phyloP scores from a whole-genome alignment of 768 basidiomycete genomes.

The Aureoboletus auriporus region DNA sequence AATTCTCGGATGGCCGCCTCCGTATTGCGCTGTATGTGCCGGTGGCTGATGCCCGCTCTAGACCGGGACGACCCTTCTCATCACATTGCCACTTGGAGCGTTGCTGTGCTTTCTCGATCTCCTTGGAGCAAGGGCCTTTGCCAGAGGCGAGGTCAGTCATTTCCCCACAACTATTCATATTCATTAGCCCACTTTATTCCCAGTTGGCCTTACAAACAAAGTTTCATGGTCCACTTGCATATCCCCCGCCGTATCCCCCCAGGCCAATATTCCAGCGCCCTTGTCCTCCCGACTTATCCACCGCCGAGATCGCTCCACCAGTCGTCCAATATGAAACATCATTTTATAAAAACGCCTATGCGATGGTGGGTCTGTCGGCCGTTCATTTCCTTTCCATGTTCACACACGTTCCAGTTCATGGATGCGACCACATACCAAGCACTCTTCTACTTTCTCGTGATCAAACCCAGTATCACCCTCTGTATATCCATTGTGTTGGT shows the following conservation, averaged over 20 bases:
- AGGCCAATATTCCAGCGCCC: conserved; percentile 71
- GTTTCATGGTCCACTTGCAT: conserved; percentile 66
- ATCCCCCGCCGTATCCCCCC: conserved; percentile 61
- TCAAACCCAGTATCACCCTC: conserved; percentile 79
- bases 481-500: conserved; percentile 54
- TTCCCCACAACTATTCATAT: not conserved
- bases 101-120: conserved; percentile 75
- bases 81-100: conserved; percentile 74
- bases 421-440: conserved; percentile 82
- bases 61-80: conserved; percentile 77
- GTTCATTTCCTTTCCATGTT: not conserved
- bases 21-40: conserved; percentile 6
- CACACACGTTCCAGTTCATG: conserved; percentile 52
- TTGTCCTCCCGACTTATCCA: conserved; percentile 45
- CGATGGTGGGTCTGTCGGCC: conserved; percentile 53
- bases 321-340: conserved; percentile 53
- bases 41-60: conserved; percentile 29
- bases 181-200: not conserved
- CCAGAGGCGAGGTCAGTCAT: conserved; percentile 62
- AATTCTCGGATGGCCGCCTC: not conserved
- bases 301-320: conserved; percentile 43
- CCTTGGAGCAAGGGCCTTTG: conserved; percentile 65
- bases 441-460: conserved; percentile 83
- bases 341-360: conserved; percentile 78
- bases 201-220: conserved; percentile 64